Evolutionary conservation across 129 eudicot genomes (phyloP).

Genomic region (Artemisia tridentata): DNA sequence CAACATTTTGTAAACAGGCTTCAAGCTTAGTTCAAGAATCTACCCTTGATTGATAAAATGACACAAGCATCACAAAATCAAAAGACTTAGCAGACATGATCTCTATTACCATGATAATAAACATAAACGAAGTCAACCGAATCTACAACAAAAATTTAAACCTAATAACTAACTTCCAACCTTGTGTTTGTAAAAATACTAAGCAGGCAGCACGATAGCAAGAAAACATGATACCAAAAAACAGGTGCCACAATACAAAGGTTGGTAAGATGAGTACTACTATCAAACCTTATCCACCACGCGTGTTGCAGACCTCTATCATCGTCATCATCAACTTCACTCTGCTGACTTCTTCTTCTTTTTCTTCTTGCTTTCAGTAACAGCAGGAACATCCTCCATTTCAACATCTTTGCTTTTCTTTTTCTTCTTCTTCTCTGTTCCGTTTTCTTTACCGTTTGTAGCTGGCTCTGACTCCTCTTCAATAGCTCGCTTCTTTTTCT

Average conservation of each 20-base stretch:
- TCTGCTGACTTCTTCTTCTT: slow-evolving; percentile 50
- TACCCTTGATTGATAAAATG: too few relatives aligned
- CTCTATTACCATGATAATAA: not conserved
- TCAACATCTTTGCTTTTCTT: slow-evolving; percentile 59
- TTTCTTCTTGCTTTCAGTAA: slow-evolving; percentile 68
- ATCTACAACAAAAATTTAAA: slow-evolving; percentile 23
- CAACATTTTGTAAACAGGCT: too few relatives aligned
- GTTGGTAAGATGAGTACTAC: slow-evolving; percentile 14
- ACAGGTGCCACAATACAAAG: slow-evolving; percentile 18
- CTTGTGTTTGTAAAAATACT: slow-evolving; percentile 17
- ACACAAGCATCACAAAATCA: too few relatives aligned
- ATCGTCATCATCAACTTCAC: slow-evolving; percentile 24
- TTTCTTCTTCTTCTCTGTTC: slow-evolving; percentile 62
- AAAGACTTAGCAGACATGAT: not conserved
- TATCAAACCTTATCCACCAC: slow-evolving; percentile 10
- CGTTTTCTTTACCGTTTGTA: slow-evolving; percentile 35
- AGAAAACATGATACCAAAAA: slow-evolving; percentile 22
- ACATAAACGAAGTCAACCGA: not conserved
- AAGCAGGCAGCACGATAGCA: not conserved
- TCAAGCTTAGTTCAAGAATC: too few relatives aligned
- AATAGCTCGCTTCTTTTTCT: slow-evolving; percentile 65
- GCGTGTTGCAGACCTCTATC: slow-evolving; percentile 4
- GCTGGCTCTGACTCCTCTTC: slow-evolving; percentile 38
- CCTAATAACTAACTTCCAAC: slow-evolving; percentile 25
- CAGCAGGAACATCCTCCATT: slow-evolving; percentile 42